Conservation (phyloP, 2,329 filamentous ascomycete genomes). For the Diaporthe sp. region DNA sequence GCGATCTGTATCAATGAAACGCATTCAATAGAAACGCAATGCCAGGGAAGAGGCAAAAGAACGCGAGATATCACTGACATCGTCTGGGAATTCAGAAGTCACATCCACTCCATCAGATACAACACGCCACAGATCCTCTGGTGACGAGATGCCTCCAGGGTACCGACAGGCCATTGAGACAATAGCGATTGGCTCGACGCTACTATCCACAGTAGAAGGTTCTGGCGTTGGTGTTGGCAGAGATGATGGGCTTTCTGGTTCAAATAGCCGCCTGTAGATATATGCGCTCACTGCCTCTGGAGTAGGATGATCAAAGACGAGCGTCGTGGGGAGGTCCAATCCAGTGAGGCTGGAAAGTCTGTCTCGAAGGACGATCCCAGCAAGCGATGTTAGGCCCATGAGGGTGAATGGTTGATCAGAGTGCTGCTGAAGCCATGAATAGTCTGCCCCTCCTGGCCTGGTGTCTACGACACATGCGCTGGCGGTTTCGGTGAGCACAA, state of each 20-base stretch:
- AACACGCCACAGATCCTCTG: constrained; percentile 24
- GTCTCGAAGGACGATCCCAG: constrained; percentile 21
- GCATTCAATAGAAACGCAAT: not conserved
- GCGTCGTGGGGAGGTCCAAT: not conserved
- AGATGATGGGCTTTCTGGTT: not conserved
- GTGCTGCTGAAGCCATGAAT: not conserved
- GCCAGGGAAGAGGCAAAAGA: not conserved
- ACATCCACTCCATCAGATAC: constrained; percentile 17
- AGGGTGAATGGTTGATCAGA: not conserved
- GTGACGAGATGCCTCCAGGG: constrained; percentile 26
- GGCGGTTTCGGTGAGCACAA: constrained; percentile 1
- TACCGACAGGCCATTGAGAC: constrained; percentile 32
- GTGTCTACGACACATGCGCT: not conserved
- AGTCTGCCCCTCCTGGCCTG: not conserved
- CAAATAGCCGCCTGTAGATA: not conserved
- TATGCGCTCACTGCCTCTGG: constrained; percentile 15
- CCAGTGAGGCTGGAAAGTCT: constrained; percentile 20
- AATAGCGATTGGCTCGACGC: constrained; percentile 21
- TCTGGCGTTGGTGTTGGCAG: not conserved
- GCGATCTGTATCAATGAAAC: not conserved
- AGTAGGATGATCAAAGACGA: constrained; percentile 23
- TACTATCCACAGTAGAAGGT: not conserved
- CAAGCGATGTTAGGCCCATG: constrained; percentile 6
- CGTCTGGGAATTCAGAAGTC: constrained; percentile 27
- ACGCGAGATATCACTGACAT: not conserved